Evolutionary conservation across 148 eudicot species (phyloP), one percentile per base, ranked within the genome.

Genomic region (Hydrangea macrophylla): DNA sequence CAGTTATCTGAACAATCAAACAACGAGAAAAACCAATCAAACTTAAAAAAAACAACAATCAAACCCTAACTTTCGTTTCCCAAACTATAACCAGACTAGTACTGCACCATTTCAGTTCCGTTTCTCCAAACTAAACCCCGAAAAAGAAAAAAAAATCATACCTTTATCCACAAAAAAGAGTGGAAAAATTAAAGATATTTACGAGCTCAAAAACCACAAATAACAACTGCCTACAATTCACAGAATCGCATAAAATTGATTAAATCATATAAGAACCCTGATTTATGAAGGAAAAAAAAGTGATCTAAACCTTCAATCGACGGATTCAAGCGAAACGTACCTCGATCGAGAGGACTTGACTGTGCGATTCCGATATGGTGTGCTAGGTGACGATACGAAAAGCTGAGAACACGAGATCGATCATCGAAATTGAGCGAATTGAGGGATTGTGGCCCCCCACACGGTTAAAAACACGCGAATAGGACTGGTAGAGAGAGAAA

Each of bases 271-370:
- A n/a, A 51, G 39, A 9, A 1, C 42, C 70, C 25, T 3, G 24
- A 37, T n/a, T 35, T 23, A 5, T 24, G 13, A 15, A 12, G 7
- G 15, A 65, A 7, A 31, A 20, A 32, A 18, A 8, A 22, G 32
- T 39, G 75, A 71, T 62, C 44, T 40, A 42, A 65, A 17, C 24
- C 42, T 28, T 27, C 24, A 62, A 28, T 71, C 55, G 62, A n/a
- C 48, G 35, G 45, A 33, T 32, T 24, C 23, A 70, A 24, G 60
- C 15, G 55, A 51, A 60, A 61, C 17, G 48, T 70, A 70, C 67
- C 73, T 70, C 67, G 66, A 70, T 70, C 73, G 36, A 60, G 25
- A 48, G 66, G 18, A 48, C 50, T 70, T 31, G 67, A 60, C 50
- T 33, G 60, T 70, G 58, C 45, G 65, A 60, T 60, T 70, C 48